Conservation (phyloP, 1,284 basidiomycete genomes). For the Coniferiporia sulphurascens region DNA sequence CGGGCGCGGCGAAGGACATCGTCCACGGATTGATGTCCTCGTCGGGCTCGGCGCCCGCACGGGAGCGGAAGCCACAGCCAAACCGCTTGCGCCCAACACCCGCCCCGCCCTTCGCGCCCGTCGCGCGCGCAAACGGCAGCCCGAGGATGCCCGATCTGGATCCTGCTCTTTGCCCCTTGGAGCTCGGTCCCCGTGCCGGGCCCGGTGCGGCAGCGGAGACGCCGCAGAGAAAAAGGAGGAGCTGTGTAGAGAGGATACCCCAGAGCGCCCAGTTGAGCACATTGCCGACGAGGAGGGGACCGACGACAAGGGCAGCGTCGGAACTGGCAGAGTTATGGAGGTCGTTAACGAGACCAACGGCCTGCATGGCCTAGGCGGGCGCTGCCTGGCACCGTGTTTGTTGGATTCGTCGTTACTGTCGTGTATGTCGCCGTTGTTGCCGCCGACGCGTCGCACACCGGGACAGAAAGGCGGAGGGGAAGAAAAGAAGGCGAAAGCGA, state of each 20-base stretch:
- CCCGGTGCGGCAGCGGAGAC: background rate
- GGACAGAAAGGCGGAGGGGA: background rate
- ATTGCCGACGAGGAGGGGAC: conserved; percentile 10
- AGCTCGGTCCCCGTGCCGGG: no score
- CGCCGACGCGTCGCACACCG: background rate
- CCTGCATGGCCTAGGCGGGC: no score
- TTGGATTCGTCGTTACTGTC: background rate
- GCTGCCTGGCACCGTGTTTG: no score
- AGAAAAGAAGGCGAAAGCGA: background rate
- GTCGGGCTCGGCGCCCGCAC: background rate
- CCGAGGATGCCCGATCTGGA: no score
- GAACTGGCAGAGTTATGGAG: no score
- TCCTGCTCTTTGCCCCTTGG: no score
- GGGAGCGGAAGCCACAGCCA: no score
- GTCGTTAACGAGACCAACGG: background rate
- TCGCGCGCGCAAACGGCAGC: background rate
- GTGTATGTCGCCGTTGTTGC: conserved; percentile 1
- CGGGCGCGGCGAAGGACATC: conserved; percentile 7
- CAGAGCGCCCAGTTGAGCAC: conserved; percentile 11
- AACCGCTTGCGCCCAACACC: background rate
- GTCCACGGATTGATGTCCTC: conserved; percentile 17
- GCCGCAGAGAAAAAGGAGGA: conserved; percentile 6
- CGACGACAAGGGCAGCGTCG: conserved; percentile 4
- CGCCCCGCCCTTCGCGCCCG: background rate
- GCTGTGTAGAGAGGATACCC: conserved; percentile 8